Conservation (phyloP, 1,284 basidiomycete species). For the Nidula niveotomentosa region DNA sequence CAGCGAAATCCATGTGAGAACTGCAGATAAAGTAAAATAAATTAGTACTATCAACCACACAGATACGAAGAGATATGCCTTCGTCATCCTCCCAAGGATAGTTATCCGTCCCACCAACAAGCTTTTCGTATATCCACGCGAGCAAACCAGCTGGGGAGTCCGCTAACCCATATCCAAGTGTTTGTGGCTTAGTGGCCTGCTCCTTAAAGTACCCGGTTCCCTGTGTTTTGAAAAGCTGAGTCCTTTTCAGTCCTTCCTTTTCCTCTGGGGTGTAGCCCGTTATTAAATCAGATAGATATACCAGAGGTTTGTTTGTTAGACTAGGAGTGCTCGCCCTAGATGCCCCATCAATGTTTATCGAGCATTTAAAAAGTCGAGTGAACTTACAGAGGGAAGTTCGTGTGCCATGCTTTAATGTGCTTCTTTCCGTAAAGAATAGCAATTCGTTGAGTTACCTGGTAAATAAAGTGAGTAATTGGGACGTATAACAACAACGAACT, state of each 20-base stretch:
- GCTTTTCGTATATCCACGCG: constrained; percentile 63
- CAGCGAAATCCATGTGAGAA: constrained; percentile 58
- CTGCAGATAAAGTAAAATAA: constrained; percentile 22
- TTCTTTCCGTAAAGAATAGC: constrained; percentile 11
- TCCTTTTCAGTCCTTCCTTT: constrained; percentile 30
- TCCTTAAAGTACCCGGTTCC: constrained; percentile 39
- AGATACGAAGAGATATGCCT: constrained; percentile 20
- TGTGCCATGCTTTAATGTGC: constrained; percentile 40
- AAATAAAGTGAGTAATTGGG: neutral
- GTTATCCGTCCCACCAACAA: constrained; percentile 49
- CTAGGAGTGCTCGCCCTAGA: constrained; percentile 14
- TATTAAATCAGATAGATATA: constrained; percentile 19
- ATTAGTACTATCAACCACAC: neutral
- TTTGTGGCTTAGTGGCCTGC: constrained; percentile 52
- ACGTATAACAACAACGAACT: neutral
- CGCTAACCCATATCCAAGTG: constrained; percentile 51
- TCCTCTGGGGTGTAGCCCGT: constrained; percentile 28
- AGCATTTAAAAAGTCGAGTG: neutral
- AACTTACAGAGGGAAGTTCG: constrained; percentile 35
- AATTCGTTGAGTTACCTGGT: constrained; percentile 1
- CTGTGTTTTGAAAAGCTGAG: constrained; percentile 22
- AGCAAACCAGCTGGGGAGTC: constrained; percentile 61
- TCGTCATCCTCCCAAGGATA: constrained; percentile 55
- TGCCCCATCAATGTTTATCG: neutral
- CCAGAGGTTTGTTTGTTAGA: constrained; percentile 19